Evolutionary conservation across 192 early-diverging fungal genomes (phyloP).

Genomic region (Diversispora epigaea): DNA sequence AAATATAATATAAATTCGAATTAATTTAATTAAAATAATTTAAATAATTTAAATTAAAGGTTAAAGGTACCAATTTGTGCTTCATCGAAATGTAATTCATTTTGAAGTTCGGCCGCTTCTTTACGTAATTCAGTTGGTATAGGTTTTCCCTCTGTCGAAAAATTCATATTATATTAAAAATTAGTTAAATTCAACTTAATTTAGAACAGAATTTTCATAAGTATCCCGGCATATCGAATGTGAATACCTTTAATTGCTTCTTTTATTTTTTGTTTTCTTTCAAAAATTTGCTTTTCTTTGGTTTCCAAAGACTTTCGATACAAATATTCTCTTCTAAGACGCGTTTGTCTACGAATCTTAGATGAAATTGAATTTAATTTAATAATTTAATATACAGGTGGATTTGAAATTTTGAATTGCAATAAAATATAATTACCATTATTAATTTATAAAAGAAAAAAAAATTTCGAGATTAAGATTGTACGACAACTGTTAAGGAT

Average conservation of each 20-base stretch:
- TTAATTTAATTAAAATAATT: background rate
- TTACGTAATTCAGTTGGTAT: conserved; percentile 84
- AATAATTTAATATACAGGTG: no score
- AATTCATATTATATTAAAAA: no score
- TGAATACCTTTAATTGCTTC: conserved; percentile 76
- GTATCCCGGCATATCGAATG: background rate
- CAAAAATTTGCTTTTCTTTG: conserved; percentile 88
- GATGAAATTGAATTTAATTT: no score
- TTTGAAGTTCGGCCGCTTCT: conserved; percentile 70
- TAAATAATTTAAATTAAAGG: no score
- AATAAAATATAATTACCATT: no score
- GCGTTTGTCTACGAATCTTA: conserved; percentile 80
- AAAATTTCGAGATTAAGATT: no score
- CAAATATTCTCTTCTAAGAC: conserved; percentile 91
- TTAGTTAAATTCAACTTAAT: background rate
- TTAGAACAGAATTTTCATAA: background rate
- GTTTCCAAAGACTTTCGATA: conserved; percentile 96
- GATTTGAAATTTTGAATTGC: no score
- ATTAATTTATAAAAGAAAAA: no score
- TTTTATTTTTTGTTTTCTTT: conserved; percentile 91
- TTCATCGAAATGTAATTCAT: conserved; percentile 88
- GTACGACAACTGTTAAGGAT: no score
- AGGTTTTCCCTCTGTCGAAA: conserved; percentile 71
- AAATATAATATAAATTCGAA: background rate
- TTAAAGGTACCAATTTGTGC: conserved; percentile 63